Percentiles rank a stretch among this genome's conserved stretches.
These are phyloP conservation scores for Erodium texanum DNA, from an alignment of 441 rosid genomes.

Conservation along the genomic window DNA sequence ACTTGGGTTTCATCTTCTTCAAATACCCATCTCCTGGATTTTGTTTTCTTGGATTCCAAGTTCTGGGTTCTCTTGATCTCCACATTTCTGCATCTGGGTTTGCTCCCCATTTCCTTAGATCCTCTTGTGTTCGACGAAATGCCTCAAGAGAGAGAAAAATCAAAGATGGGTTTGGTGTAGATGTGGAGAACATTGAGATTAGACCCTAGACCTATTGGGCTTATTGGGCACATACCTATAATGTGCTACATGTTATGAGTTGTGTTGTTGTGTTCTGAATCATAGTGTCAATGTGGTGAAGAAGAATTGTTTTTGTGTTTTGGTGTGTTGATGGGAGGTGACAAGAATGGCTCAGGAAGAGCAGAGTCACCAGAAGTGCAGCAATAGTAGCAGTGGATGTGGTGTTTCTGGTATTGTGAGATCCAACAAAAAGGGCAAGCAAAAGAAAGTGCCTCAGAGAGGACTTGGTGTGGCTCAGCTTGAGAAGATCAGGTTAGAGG, in stretches of 20 bases:
- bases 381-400: conserved; percentile 18
- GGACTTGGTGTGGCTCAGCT: conserved; percentile 7
- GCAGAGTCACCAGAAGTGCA: conserved; percentile 23
- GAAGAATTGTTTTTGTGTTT: neutral
- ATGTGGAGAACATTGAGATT: neutral
- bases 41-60: conserved; percentile 7
- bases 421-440: neutral
- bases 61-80: conserved; percentile 7
- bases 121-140: neutral
- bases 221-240: too few species aligned
- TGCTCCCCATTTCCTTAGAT: neutral
- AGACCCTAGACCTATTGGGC: neutral
- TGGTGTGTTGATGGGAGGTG: neutral
- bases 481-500: conserved; percentile 4
- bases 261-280: neutral
- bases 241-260: neutral
- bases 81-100: neutral
- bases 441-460: neutral
- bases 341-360: conserved; percentile 22
- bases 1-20: conserved; percentile 17
- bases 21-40: neutral
- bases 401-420: conserved; percentile 19
- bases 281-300: neutral
- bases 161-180: neutral
- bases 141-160: conserved; percentile 3